These are phyloP conservation scores for Hymenoscyphus infarciens DNA, from an alignment of 2,329 filamentous ascomycete genomes.

Conservation along the genomic window DNA sequence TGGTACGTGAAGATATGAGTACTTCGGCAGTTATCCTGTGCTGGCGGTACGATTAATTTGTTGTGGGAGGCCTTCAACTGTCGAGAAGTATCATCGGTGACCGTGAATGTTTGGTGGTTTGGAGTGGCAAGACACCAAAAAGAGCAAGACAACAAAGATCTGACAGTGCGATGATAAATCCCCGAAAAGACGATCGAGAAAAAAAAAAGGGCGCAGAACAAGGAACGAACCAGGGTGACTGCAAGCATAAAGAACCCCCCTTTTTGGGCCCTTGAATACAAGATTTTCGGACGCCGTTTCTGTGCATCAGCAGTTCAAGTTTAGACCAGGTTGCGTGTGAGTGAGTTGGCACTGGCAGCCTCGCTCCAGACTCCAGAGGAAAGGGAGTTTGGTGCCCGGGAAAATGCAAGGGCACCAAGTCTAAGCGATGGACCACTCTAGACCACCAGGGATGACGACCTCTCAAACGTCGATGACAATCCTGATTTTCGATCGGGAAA, in stretches of 20 bases:
- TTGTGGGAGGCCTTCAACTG: too few species aligned
- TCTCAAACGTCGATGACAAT: not conserved
- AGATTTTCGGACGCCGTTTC: conserved; percentile 1
- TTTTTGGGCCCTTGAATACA: not conserved
- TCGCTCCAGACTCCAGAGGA: too few species aligned
- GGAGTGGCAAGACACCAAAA: too few species aligned
- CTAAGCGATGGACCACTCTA: not conserved
- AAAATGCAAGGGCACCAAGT: too few species aligned
- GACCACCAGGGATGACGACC: not conserved
- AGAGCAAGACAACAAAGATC: too few species aligned
- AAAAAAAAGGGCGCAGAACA: not conserved
- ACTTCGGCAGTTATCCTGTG: too few species aligned
- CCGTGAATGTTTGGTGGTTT: too few species aligned
- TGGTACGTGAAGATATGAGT: too few species aligned
- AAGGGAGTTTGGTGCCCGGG: not conserved
- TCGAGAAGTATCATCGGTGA: too few species aligned
- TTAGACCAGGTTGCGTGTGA: not conserved
- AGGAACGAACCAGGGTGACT: not conserved
- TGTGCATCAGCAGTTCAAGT: not conserved
- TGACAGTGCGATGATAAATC: too few species aligned
- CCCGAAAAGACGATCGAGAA: not conserved
- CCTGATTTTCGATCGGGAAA: not conserved
- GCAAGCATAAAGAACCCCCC: not conserved
- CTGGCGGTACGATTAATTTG: too few species aligned
- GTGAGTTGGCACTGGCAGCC: too few species aligned